phyloP scores from a whole-genome alignment of 768 basidiomycete genomes.

The Asterophora lycoperdoides region DNA sequence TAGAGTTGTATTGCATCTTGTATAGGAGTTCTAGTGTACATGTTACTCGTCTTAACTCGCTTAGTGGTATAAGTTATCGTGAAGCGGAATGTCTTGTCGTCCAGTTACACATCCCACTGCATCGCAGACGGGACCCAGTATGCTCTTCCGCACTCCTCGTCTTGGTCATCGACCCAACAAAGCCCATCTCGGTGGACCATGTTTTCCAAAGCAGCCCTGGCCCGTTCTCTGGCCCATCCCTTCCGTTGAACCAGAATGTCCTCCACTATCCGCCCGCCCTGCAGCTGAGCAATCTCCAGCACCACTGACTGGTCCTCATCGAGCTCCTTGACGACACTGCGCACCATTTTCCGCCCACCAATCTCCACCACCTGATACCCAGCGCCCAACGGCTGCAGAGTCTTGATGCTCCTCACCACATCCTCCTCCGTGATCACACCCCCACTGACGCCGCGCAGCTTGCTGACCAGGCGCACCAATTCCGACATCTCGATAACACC shows the following conservation, averaged over 20 bases:
- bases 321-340: conserved; percentile 85
- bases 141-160: conserved; percentile 53
- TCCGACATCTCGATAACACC: conserved; percentile 90
- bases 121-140: conserved; percentile 92
- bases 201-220: conserved; percentile 76
- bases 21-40: not conserved
- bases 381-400: conserved; percentile 83
- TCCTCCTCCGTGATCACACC: conserved; percentile 84
- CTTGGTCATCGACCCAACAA: conserved; percentile 95
- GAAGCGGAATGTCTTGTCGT: not conserved
- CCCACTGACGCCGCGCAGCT: conserved; percentile 64
- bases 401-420: conserved; percentile 77
- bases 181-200: conserved; percentile 89
- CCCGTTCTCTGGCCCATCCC: conserved; percentile 79
- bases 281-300: conserved; percentile 64
- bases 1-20: not conserved
- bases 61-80: not conserved
- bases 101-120: conserved; percentile 65
- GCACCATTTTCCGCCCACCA: conserved; percentile 74
- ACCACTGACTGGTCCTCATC: conserved; percentile 87
- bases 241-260: conserved; percentile 52
- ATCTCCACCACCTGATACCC: conserved; percentile 84
- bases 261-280: conserved; percentile 68
- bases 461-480: conserved; percentile 72
- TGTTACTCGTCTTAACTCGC: not conserved